Conservation (phyloP, 1,139 yeast genomes). For the Yueomyces sp. region DNA sequence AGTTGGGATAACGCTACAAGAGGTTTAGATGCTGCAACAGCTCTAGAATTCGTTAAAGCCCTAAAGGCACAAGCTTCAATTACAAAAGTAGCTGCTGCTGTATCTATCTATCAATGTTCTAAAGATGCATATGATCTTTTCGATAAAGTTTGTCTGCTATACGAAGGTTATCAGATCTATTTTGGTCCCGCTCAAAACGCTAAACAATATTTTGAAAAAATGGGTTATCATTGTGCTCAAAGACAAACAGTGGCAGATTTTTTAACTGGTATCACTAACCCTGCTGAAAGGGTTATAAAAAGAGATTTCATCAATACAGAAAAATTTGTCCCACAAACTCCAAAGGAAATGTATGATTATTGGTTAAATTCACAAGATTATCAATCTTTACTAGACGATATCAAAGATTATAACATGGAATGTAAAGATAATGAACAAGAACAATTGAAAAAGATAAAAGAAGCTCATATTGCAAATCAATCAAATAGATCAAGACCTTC, state of each 20-base stretch:
- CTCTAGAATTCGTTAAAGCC: slow-evolving; percentile 4
- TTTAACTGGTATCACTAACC: slow-evolving; percentile 40
- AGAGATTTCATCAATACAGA: slow-evolving; percentile 30
- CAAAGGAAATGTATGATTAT: slow-evolving; percentile 54
- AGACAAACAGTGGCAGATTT: slow-evolving; percentile 41
- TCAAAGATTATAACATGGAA: slow-evolving; percentile 24
- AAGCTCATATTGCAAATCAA: slow-evolving; percentile 47
- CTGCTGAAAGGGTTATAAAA: slow-evolving; percentile 45
- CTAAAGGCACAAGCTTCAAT: slow-evolving; percentile 3
- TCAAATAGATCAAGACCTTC: slow-evolving; percentile 37
- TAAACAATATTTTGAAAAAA: slow-evolving; percentile 29
- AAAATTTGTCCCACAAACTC: slow-evolving; percentile 51
- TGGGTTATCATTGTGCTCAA: slow-evolving; percentile 43
- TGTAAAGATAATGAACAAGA: slow-evolving; percentile 1
- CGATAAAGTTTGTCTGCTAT: slow-evolving; percentile 34
- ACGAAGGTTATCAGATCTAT: slow-evolving; percentile 33
- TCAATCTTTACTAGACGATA: slow-evolving; percentile 27
- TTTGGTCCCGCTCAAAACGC: slow-evolving; percentile 31
- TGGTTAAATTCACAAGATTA: slow-evolving; percentile 57
- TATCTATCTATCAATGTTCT: slow-evolving; percentile 5
- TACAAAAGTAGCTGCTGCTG: slow-evolving; percentile 1
- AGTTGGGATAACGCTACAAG: slow-evolving; percentile 5
- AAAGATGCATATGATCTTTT: slow-evolving; percentile 26
- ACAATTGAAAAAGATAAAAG: slow-evolving; percentile 20
- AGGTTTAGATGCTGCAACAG: slow-evolving; percentile 5